Evolutionary conservation across 208 protist species (phyloP).

Genomic region (Leishmania tarentolae): DNA sequence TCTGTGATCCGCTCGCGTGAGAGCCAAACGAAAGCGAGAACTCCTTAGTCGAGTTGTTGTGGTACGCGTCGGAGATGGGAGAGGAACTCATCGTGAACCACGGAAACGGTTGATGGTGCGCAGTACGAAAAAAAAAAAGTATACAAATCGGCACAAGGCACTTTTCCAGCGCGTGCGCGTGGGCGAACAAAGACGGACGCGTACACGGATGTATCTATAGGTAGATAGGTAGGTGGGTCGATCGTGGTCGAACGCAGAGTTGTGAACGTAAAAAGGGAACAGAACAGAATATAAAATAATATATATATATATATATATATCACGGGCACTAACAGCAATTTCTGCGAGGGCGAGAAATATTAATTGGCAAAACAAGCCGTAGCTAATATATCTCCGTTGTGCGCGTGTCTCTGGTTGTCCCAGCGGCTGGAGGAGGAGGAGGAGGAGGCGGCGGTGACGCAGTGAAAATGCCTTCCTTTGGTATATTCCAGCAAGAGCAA

Average conservation of each 20-base stretch:
- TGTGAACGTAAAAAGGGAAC: neutral
- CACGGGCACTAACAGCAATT: neutral
- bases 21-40: constrained; percentile 11
- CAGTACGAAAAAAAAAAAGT: constrained; percentile 3
- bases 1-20: constrained; percentile 11
- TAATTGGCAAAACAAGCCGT: neutral
- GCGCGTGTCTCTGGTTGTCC: neutral
- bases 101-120: neutral
- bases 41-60: neutral
- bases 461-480: neutral
- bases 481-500: constrained; percentile 2
- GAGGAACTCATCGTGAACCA: neutral
- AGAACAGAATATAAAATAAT: neutral
- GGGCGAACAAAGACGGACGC: neutral
- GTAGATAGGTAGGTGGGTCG: no score
- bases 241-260: neutral
- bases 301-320: no score
- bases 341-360: neutral
- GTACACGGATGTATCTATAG: neutral
- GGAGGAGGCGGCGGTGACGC: no score
- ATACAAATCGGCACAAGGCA: neutral
- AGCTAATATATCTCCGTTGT: neutral
- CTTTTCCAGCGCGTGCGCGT: neutral
- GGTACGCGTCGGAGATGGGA: neutral
- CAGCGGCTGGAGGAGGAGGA: neutral